Evolutionary conservation across 352 stramenopile genomes (phyloP), one percentile per base, ranked within the genome.

Genomic region (Phytophthora melonis): DNA sequence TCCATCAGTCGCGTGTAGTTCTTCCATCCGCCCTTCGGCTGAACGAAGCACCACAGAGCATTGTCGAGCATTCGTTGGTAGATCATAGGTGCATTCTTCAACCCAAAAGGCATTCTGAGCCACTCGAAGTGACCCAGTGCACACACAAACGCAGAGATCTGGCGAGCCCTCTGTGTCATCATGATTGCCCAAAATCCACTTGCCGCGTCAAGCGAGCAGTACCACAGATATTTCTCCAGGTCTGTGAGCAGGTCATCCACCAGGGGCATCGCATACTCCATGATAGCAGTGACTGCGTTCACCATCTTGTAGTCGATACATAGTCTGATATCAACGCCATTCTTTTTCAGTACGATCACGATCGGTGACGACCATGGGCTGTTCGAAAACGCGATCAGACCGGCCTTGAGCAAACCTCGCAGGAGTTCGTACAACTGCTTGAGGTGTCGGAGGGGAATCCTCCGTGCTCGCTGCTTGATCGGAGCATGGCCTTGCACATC

Each of bases 301-400:
- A 53, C n/a, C 45, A 53, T 53, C 16, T 53, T 53, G 45, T 53
- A 53, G 13, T 53, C n/a, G 14, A 53, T 53, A n/a, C 45, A 53
- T n/a, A 53, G 5, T 53, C 45, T 53, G 19, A n/a, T n/a, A n/a
- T n/a, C n/a, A n/a, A n/a, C n/a, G n/a, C n/a, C n/a, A n/a, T n/a
- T n/a, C n/a, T n/a, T 53, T 13, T 53, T 53, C 45, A 53, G 27
- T n/a, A 53, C 45, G 7, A 53, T 53, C 18, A 53, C 45, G 6
- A 53, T 53, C 0, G 45, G 45, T 3, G 45, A 53, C 16, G 45
- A 3, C 45, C n/a, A 53, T 1, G 45, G 45, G 5, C 45, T 53
- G 5, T 23, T 25, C 5, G 45, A 53, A 7, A 53, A 53, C 0
- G 45, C 3, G 5, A 53, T 23, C n/a, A 53, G 18, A 10, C n/a